Evolutionary conservation across 2,329 filamentous ascomycete genomes (phyloP), one percentile per base, ranked within the genome.

Genomic region (Monilinia laxa): DNA sequence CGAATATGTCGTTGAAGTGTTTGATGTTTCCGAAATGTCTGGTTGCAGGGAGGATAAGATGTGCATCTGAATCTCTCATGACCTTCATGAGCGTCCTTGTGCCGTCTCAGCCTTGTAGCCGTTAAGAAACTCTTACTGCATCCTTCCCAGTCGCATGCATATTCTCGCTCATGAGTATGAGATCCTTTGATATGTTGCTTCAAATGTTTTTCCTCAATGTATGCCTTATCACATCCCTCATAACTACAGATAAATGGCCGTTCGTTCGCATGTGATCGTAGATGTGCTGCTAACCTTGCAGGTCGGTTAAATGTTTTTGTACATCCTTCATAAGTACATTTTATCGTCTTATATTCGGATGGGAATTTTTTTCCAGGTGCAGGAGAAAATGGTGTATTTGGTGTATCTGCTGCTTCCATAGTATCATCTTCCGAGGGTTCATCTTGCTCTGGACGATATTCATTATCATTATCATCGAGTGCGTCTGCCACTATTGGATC

Each of bases 261-360:
- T 72, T 94, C 91, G 72, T 94, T 92, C 64, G 87, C 94, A 77
- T 98, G 94, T 1, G 90, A 93, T 70, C 92, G 85, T 31, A 94
- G 79, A 75, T 98, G 94, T 67, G 91, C 88, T 68, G 89, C 83
- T 4, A 97, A 83, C 38, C 92, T 87, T 45, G 90, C 90, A 0
- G 92, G 93, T 3, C 94, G 88, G 77, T 96, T 96, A 81, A 95
- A 98, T 9, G 89, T 87, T 79, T 96, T 96, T 67, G 81, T 79
- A 76, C 94, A 98, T 70, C 83, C 85, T 14, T 88, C 84, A 76
- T 87, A 89, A 0, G 89, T 87, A 79, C 94, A 97, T 65, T 82
- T 80, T 70, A 93, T 88, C 6, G 87, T 93, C 81, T 96, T 96
- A 67, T 87, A 82, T 75, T 86, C 91, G 53, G 88, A 91, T 4